Percentiles rank a stretch among this genome's conserved stretches.
phyloP scores from a whole-genome alignment of 495 filamentous ascomycete genomes.

The Aspergillus sclerotiicarbonarius region DNA sequence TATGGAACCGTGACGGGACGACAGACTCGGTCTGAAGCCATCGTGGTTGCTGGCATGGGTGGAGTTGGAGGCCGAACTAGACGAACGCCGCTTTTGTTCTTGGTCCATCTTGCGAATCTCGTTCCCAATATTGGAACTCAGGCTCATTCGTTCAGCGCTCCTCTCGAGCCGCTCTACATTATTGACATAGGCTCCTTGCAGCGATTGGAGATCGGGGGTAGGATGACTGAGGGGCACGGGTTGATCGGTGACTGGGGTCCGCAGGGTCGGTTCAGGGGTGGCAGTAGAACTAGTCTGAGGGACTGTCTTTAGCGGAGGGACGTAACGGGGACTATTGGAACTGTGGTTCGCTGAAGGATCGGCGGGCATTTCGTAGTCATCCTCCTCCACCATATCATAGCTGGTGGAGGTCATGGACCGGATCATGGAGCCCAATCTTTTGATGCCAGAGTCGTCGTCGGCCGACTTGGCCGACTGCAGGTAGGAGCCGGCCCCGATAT shows the following conservation, averaged over 20 bases:
- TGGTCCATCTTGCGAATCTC: constrained; percentile 77
- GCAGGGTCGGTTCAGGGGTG: constrained; percentile 50
- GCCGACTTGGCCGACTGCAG: constrained; percentile 26
- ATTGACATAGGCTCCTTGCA: constrained; percentile 69
- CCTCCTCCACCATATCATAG: constrained; percentile 48
- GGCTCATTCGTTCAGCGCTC: constrained; percentile 77
- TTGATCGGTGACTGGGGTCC: constrained; percentile 58
- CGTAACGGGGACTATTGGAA: constrained; percentile 27
- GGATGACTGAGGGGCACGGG: constrained; percentile 68
- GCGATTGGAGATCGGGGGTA: constrained; percentile 68
- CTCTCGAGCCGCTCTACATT: constrained; percentile 83
- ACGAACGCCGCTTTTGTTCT: constrained; percentile 64
- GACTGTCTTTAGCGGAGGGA: constrained; percentile 36
- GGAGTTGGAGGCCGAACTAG: constrained; percentile 55
- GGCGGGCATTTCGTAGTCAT: constrained; percentile 40
- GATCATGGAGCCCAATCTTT: constrained; percentile 38
- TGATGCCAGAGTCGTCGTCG: constrained; percentile 26
- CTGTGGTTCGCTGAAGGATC: constrained; percentile 29
- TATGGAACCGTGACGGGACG: constrained; percentile 64
- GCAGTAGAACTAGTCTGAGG: constrained; percentile 29
- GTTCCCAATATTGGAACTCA: constrained; percentile 71
- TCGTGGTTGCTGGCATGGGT: constrained; percentile 34
- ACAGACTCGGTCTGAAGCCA: constrained; percentile 26
- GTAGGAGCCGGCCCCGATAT: constrained; percentile 23
- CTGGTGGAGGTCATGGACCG: constrained; percentile 41